A percentile compares a stretch with the other conserved stretches of the same genome.
phyloP scores from a whole-genome alignment of 495 filamentous ascomycete species.

The Bacidia rubella region DNA sequence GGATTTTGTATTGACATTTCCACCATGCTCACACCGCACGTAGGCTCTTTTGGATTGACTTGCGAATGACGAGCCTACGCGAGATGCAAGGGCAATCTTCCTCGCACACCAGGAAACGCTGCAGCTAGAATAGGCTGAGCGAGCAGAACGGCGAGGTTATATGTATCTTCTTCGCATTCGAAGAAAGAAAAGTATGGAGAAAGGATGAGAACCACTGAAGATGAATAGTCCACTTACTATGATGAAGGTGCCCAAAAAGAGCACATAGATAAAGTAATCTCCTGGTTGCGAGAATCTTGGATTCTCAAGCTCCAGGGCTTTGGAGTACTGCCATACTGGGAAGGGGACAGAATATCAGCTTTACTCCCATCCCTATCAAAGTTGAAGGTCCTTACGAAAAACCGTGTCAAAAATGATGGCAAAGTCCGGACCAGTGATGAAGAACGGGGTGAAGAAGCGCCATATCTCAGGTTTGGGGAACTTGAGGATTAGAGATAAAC shows the following conservation, averaged over 20 bases:
- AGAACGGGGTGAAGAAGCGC: slow-evolving; percentile 56
- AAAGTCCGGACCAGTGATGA: slow-evolving; percentile 50
- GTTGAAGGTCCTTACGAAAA: slow-evolving; percentile 43
- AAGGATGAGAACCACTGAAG: slow-evolving; percentile 3
- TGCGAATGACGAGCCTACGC: slow-evolving; percentile 66
- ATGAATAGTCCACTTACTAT: slow-evolving; percentile 37
- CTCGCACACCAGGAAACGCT: slow-evolving; percentile 95
- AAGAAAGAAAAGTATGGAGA: slow-evolving; percentile 13
- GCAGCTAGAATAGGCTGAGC: slow-evolving; percentile 70
- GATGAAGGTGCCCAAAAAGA: slow-evolving; percentile 46
- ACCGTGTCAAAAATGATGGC: slow-evolving; percentile 70
- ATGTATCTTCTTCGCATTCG: slow-evolving; percentile 10
- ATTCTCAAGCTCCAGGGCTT: slow-evolving; percentile 45
- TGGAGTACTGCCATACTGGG: slow-evolving; percentile 53
- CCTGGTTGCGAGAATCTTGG: slow-evolving; percentile 48
- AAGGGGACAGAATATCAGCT: slow-evolving; percentile 20
- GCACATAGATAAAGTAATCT: slow-evolving; percentile 53
- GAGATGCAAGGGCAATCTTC: slow-evolving; percentile 82
- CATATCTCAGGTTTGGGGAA: slow-evolving; percentile 52
- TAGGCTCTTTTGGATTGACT: slow-evolving; percentile 49
- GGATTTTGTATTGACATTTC: slow-evolving; percentile 76
- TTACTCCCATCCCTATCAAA: neutral
- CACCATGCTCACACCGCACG: slow-evolving; percentile 76
- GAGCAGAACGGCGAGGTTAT: slow-evolving; percentile 90
- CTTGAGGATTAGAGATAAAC: slow-evolving; percentile 39